Evolutionary conservation across 495 filamentous ascomycete genomes (phyloP).

Genomic region (Chaetomium cochliodes): DNA sequence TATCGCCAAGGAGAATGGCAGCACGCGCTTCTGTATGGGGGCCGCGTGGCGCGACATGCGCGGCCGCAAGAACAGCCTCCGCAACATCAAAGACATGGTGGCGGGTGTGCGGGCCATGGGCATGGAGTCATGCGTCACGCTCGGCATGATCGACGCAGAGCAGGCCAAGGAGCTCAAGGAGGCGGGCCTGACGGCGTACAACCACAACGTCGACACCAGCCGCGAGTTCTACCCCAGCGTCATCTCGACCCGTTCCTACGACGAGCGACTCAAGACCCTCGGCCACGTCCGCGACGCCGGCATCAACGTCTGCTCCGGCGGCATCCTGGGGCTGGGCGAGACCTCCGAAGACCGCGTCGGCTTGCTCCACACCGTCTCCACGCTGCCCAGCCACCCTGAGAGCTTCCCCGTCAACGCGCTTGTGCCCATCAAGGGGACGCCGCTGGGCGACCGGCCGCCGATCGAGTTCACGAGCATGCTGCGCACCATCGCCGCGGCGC

Average conservation of each 20-base stretch:
- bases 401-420: constrained; percentile 83
- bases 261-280: constrained; percentile 75
- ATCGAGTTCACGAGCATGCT: constrained; percentile 69
- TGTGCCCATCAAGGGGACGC: constrained; percentile 82
- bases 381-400: constrained; percentile 73
- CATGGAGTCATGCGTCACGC: constrained; percentile 84
- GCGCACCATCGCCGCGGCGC: constrained; percentile 74
- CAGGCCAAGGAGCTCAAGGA: constrained; percentile 76
- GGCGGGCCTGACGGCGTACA: constrained; percentile 84
- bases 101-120: constrained; percentile 71
- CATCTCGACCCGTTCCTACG: constrained; percentile 78
- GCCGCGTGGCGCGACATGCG: constrained; percentile 91
- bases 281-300: constrained; percentile 74
- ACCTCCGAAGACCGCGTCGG: constrained; percentile 71
- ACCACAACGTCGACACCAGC: constrained; percentile 87
- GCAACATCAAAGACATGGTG: constrained; percentile 79
- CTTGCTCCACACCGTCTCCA: constrained; percentile 72
- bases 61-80: constrained; percentile 72
- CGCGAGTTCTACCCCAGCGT: constrained; percentile 78
- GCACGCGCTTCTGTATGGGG: constrained; percentile 88
- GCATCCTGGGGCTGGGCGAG: constrained; percentile 79
- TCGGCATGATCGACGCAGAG: constrained; percentile 78
- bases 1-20: constrained; percentile 73
- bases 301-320: constrained; percentile 81
- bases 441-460: constrained; percentile 67